Percentiles rank a stretch among this genome's conserved stretches.
Conservation (phyloP, 2,329 filamentous ascomycete genomes). For the Coniosporium tulheliwenetii region DNA sequence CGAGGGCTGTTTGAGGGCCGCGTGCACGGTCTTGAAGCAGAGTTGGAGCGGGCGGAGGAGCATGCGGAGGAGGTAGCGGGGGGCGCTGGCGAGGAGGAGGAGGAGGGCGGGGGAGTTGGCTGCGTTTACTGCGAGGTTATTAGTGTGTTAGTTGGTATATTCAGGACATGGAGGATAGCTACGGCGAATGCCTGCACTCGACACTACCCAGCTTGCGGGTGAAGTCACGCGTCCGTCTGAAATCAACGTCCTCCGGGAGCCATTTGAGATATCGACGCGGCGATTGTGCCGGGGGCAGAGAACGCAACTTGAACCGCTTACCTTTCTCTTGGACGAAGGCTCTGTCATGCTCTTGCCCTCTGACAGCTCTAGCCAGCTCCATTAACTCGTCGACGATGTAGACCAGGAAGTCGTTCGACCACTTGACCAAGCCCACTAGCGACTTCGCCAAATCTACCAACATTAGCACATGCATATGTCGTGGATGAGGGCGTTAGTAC, state of each 20-base stretch:
- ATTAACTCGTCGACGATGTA: constrained; percentile 40
- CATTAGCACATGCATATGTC: neutral
- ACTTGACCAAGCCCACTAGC: constrained; percentile 59
- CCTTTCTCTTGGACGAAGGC: constrained; percentile 3
- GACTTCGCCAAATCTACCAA: constrained; percentile 51
- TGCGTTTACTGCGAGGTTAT: constrained; percentile 1
- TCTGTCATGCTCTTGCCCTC: constrained; percentile 15
- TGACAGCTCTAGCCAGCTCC: constrained; percentile 24
- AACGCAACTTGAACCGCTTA: neutral
- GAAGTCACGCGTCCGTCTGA: no score
- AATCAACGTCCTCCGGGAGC: no score
- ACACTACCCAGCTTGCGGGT: no score
- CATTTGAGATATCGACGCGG: no score
- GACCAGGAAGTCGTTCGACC: constrained; percentile 53
- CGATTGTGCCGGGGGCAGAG: no score
- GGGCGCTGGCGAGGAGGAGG: constrained; percentile 58
- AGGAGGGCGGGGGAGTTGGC: constrained; percentile 13
- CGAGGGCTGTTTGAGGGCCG: constrained; percentile 36
- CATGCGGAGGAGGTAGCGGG: constrained; percentile 55
- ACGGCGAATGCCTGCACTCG: neutral
- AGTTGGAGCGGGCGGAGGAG: constrained; percentile 35
- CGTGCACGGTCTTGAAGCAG: constrained; percentile 2
- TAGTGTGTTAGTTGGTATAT: constrained; percentile 9
- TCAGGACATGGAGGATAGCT: neutral
- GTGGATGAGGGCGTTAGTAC: neutral